Conservation (phyloP, 1,284 basidiomycete genomes). For the Chalciporus sp. region DNA sequence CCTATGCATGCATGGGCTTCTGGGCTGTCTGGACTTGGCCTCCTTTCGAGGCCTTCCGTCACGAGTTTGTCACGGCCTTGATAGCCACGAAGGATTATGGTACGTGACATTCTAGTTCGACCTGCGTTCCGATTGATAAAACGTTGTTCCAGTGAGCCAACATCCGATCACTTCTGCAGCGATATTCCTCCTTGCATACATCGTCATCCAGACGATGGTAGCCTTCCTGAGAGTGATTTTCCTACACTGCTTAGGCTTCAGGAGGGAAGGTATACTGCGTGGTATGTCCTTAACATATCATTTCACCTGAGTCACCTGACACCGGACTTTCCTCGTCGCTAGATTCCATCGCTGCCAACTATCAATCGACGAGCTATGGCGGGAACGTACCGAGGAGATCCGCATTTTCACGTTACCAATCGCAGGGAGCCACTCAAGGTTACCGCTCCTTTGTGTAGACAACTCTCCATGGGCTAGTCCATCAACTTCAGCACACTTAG, state of each 20-base stretch:
- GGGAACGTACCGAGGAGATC: conserved; percentile 17
- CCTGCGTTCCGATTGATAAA: background rate
- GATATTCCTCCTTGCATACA: conserved; percentile 14
- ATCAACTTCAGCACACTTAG: background rate
- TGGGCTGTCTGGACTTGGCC: conserved; percentile 25
- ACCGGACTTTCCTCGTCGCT: background rate
- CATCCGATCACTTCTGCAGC: conserved; percentile 17
- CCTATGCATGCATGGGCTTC: conserved; percentile 8
- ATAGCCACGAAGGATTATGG: conserved; percentile 17
- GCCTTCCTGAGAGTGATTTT: background rate
- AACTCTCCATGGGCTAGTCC: background rate
- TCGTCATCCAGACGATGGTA: conserved; percentile 12
- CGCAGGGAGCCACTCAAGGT: conserved; percentile 3
- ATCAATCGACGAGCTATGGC: conserved; percentile 26
- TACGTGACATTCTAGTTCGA: conserved; percentile 8
- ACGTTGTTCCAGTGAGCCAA: conserved; percentile 1
- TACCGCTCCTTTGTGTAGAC: conserved; percentile 1
- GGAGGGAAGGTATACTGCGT: conserved; percentile 6
- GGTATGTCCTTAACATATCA: conserved; percentile 9
- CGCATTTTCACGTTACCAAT: conserved; percentile 14
- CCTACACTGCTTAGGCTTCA: background rate
- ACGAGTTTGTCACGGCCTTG: conserved; percentile 15
- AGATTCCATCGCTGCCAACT: conserved; percentile 17
- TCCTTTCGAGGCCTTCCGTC: conserved; percentile 28
- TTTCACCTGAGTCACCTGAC: background rate